A percentile compares a stretch with the other conserved stretches of the same genome.
Evolutionary conservation across 495 filamentous ascomycete species (phyloP).

Genomic region (Astrothelium macrocarpum): DNA sequence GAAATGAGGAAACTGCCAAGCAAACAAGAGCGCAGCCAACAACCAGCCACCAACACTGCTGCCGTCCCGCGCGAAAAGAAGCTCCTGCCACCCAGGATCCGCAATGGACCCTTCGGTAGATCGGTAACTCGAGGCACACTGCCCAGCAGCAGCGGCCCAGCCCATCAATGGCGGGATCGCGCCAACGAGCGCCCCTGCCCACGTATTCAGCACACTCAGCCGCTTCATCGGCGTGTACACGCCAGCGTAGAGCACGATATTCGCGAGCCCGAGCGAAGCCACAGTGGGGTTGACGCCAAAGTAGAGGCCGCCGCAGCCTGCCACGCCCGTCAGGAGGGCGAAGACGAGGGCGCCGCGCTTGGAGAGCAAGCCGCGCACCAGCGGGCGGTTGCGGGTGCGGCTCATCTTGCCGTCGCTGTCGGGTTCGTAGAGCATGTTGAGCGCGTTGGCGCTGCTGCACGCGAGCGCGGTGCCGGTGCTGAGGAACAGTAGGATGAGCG

Average conservation of each 20-base stretch:
- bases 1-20: slow-evolving; percentile 98
- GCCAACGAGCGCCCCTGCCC: slow-evolving; percentile 87
- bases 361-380: slow-evolving; percentile 74
- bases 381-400: slow-evolving; percentile 77
- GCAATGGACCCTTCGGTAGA: slow-evolving; percentile 10
- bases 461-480: slow-evolving; percentile 81
- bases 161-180: slow-evolving; percentile 96
- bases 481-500: slow-evolving; percentile 85
- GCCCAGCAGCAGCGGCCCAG: slow-evolving; percentile 87
- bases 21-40: slow-evolving; percentile 71
- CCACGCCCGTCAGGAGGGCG: slow-evolving; percentile 55
- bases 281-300: slow-evolving; percentile 90
- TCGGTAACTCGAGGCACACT: slow-evolving; percentile 64
- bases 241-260: slow-evolving; percentile 83
- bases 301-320: slow-evolving; percentile 63
- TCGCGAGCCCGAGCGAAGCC: slow-evolving; percentile 70
- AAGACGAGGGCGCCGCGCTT: slow-evolving; percentile 70
- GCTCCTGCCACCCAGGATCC: slow-evolving; percentile 51
- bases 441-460: slow-evolving; percentile 76
- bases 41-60: slow-evolving; percentile 77
- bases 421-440: slow-evolving; percentile 96
- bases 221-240: slow-evolving; percentile 90
- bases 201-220: slow-evolving; percentile 80
- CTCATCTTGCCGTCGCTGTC: slow-evolving; percentile 85
- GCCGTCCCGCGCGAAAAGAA: slow-evolving; percentile 55